Evolutionary conservation across 768 basidiomycete species (phyloP), one percentile per base, ranked within the genome.

Genomic region (Stropharia rugosoannulata): DNA sequence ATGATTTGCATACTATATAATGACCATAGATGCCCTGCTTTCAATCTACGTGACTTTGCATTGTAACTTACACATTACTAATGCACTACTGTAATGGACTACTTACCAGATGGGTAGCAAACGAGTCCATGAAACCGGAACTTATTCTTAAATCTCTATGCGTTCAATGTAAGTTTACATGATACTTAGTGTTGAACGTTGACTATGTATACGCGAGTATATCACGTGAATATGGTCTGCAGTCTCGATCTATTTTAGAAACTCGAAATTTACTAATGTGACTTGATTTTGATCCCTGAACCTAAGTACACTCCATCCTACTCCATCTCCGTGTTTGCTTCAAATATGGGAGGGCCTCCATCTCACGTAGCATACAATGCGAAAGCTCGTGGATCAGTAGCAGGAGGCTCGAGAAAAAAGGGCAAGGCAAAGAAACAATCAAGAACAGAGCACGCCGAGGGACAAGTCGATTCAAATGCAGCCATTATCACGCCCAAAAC

Each of bases 361-460:
- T 60, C 66, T 54, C 73, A 71, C 52, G 68, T 71, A 60, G 68
- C 74, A 44, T 77, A 78, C 67, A 92, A 90, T 64, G 78, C 84
- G 8, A 88, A 84, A 64, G 91, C 89, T 1, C 80, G 90, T 54
- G 78, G 78, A 41, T 86, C 86, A 16, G 73, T 75, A 22, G 75
- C 81, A 3, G 82, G 83, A 0, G 82, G 83, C 0, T 82, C 83
- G 18, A 72, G 78, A 47, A 90, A 90, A 70, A 89, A 86, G 61
- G 81, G 84, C 35, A 84, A 82, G 64, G 48, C 64, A 37, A 73
- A 68, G 62, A 66, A 66, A 59, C 66, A 63, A 32, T 58, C 59
- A 47, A 49, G 51, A 41, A 38, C 49, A 56, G 51, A 58, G 16
- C 55, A 44, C 51, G 22, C 62, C 10, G 62, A 61, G 46, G 68